Evolutionary conservation across 2,329 filamentous ascomycete genomes (phyloP).

Genomic region (Proliferodiscus dingleyae): DNA sequence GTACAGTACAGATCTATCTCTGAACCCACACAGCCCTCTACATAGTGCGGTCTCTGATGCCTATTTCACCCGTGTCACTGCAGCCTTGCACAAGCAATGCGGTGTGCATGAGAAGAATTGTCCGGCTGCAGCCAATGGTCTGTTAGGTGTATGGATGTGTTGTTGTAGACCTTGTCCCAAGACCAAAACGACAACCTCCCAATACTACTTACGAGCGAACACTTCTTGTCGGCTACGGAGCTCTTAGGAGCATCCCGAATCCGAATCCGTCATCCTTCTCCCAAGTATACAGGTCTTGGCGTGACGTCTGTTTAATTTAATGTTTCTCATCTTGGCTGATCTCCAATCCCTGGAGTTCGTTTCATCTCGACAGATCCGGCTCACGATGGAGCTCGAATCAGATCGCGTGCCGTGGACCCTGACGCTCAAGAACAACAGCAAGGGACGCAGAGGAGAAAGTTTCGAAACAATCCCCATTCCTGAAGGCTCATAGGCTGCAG

Average conservation of each 20-base stretch:
- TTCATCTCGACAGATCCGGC: background rate
- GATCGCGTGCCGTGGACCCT: background rate
- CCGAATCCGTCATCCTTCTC: background rate
- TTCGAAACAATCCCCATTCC: background rate
- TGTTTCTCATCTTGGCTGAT: background rate
- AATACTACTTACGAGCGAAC: too few relatives aligned
- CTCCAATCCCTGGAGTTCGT: background rate
- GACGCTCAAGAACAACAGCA: background rate
- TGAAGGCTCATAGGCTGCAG: too few relatives aligned
- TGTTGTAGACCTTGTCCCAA: background rate
- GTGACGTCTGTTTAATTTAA: background rate
- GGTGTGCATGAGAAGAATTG: background rate
- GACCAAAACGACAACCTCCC: too few relatives aligned
- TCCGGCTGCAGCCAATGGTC: background rate
- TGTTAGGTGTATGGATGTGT: background rate
- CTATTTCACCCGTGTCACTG: background rate
- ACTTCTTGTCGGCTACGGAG: too few relatives aligned
- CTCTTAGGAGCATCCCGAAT: background rate
- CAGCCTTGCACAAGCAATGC: background rate
- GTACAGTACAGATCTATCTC: background rate
- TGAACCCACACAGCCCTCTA: background rate
- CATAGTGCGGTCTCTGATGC: background rate
- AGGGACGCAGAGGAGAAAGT: background rate
- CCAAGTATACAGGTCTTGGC: background rate
- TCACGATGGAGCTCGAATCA: background rate